A percentile compares a stretch with the other conserved stretches of the same genome.
Evolutionary conservation across 306 rosid genomes (phyloP).

Genomic region (Fragaria nilgerrensis): DNA sequence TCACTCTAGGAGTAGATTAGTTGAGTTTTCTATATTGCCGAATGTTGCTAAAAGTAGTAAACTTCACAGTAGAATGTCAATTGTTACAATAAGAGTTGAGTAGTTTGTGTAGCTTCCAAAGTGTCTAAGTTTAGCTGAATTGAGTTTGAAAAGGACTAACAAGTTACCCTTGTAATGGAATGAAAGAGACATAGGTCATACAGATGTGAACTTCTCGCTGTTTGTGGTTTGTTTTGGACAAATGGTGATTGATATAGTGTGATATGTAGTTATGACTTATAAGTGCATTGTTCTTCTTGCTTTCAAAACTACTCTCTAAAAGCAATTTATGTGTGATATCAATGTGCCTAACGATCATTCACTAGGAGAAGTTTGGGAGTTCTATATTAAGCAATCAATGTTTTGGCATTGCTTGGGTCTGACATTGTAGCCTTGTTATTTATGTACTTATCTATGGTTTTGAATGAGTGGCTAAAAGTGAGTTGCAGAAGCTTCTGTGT

Average conservation of each 20-base stretch:
- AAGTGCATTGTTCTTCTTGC: background rate
- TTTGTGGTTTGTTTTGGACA: too few species aligned
- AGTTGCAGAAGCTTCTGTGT: background rate
- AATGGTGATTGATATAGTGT: background rate
- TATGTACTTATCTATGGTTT: background rate
- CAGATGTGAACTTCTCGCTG: background rate
- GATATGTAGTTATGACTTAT: background rate
- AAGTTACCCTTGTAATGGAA: too few species aligned
- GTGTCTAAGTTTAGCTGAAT: background rate
- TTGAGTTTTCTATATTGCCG: background rate
- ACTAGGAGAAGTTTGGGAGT: background rate
- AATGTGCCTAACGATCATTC: background rate
- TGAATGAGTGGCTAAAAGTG: background rate
- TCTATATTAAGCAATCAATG: background rate
- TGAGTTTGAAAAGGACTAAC: background rate
- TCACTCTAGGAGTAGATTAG: background rate
- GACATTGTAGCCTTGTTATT: background rate
- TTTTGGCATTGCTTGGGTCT: background rate
- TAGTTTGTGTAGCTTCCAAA: background rate
- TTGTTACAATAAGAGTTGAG: background rate
- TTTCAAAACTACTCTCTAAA: background rate
- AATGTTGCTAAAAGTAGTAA: background rate
- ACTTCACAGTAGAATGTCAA: background rate
- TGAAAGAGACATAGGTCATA: background rate
- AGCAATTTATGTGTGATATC: background rate